Evolutionary conservation across 441 rosid species (phyloP), one percentile per base, ranked within the genome.

Genomic region (Geranium incanum): DNA sequence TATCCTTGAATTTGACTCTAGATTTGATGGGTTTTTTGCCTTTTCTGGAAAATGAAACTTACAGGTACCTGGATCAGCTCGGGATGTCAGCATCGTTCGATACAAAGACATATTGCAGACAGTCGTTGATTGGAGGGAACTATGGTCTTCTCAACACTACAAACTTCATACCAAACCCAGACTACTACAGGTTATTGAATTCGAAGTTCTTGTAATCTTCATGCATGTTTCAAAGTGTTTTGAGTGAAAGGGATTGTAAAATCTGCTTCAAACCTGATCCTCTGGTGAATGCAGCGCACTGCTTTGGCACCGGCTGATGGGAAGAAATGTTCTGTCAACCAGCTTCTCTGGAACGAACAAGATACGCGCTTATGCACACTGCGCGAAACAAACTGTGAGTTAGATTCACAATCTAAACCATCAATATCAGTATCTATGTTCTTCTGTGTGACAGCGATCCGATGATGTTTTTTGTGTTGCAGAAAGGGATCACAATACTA

Each of bases 51-150:
- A 23, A 41, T 41, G 9, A 41, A 38, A 0, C 50, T 43, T 9
- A 76, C 82, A 95, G 99, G 97, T 95, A 95, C 71, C 76, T 95
- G 78, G 99, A 95, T 83, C 95, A 95, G 85, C 93, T 95, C 23
- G 99, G 87, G 4, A 92, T 90, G 94, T 77, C 97, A 33, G 74
- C 98, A 0, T 65, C 78, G 66, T 84, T 82, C 50, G 91, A 87
- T 77, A 87, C 97, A 36, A 90, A 87, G 82, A 89, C 97, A 18
- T 95, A 92, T 67, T 95, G 99, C 82, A 85, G 97, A 74, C 99
- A 95, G 83, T 70, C 97, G 72, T 76, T 95, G 63, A 83, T 95
- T 36, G 98, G 99, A 6, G 97, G 98, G 73, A 92, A 92, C 74
- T 95, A 95, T 71, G 98, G 99, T 28, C 79, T 95, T 36, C 93